Evolutionary conservation across 805 yeast species (phyloP), one percentile per base, ranked within the genome.

Genomic region (Clavispora phyllophila): DNA sequence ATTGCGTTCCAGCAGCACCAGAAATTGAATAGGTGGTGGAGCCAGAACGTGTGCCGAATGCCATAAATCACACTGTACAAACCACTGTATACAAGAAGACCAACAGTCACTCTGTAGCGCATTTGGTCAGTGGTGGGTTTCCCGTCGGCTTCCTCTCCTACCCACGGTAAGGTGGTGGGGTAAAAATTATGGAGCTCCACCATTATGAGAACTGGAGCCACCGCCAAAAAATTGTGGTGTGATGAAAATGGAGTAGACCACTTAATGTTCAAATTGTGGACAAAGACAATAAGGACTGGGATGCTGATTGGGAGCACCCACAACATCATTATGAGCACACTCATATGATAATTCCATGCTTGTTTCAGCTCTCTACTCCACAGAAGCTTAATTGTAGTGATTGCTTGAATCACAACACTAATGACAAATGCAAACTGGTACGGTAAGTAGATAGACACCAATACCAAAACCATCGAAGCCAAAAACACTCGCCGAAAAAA

Each of bases 191-290:
- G 74, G 37, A 71, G 63, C 51, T 79, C 83, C 35, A 78, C 75
- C 31, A 86, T 56, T 9, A 81, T 46, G 8, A 88, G 70, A 2
- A 85, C 79, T 0, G 96, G 96, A 12, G 83, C 64, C 19, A 89
- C 76, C 0, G 96, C 84, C 41, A 89, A 61, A 33, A 86, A 68
- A 56, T 87, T 89, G 59, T 90, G 96, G 59, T 88, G 95, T 0
- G 96, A 84, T 5, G 86, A 78, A 56, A 88, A 88, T 14, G 95
- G 89, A 0, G 93, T 85, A 42, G 73, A 76, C 95, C 96, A 87
- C 50, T 74, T 78, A 15, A 87, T 73, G 1, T 84, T 74, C 45
- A 88, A 68, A 55, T 89, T 86, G 55, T 87, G 96, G 26, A 86
- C 65, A 70, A 89, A 88, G 1, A 89, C 96, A 44, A 88, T 68